Evolutionary conservation across 495 filamentous ascomycete genomes (phyloP).

Genomic region (Trichoderma erinaceum): DNA sequence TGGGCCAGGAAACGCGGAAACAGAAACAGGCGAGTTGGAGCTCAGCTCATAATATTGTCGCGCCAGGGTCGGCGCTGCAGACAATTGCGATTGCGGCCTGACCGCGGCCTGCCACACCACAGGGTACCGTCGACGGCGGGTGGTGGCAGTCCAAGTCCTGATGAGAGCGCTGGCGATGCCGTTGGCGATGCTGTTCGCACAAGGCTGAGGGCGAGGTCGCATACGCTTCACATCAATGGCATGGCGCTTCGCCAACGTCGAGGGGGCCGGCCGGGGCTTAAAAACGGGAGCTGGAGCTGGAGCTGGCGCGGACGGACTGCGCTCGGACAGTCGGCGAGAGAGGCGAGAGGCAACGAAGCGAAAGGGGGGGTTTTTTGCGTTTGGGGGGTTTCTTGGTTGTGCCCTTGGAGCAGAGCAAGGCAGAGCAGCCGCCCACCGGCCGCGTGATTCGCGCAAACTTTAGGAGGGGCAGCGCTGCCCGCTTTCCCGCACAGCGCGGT

Average conservation of each 20-base stretch:
- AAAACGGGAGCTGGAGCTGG: not conserved
- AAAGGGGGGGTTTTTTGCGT: not conserved
- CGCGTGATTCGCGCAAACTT: conserved; percentile 14
- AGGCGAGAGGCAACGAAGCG: not conserved
- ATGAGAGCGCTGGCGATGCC: not conserved
- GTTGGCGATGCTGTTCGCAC: conserved; percentile 10
- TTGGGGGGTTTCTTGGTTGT: conserved; percentile 1
- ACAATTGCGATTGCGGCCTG: not conserved
- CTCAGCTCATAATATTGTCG: conserved; percentile 11
- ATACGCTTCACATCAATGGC: conserved; percentile 9
- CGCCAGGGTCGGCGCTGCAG: conserved; percentile 14
- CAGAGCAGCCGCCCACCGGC: conserved; percentile 1
- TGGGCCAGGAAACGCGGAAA: not conserved
- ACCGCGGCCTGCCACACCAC: not conserved
- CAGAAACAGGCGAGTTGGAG: not conserved
- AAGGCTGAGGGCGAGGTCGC: conserved; percentile 10
- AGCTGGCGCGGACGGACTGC: not conserved
- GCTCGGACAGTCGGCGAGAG: conserved; percentile 1
- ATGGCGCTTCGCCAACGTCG: not conserved
- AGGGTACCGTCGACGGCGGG: not conserved
- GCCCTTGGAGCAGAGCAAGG: conserved; percentile 13
- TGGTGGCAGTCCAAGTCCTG: not conserved
- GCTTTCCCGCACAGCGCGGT: conserved; percentile 9
- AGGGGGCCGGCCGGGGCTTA: not conserved
- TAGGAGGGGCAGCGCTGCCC: conserved; percentile 12